Base-by-base conservation (phyloP, 208 protist genomes). In the Leishmania guyanensis region DNA sequence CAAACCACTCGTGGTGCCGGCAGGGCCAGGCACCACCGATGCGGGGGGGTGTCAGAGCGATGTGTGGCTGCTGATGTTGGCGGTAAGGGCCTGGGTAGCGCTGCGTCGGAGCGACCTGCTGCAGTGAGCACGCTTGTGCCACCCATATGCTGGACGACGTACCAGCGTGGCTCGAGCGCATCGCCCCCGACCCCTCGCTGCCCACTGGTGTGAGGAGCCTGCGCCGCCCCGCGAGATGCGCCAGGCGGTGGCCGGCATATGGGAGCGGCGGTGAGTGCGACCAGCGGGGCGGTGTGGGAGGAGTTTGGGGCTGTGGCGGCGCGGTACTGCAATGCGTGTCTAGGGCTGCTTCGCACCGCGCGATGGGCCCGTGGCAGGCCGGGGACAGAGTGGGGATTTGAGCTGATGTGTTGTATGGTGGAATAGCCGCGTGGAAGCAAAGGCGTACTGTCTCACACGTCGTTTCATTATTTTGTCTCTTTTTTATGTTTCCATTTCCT, bases 321-420 rank as follows among this genome's bases (percentile, higher is more conserved):
- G 83, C 96, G 87, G 83, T 39, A 0, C 70, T 64, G 46, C 6
- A 8, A 26, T 20, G 22, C 16, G 8, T 60, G 16, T 60, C 26
- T 16, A 29, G 16, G 14, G 33, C 2, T 51, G 68, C 17, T 53
- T 72, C 26, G 60, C 60, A 66, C 60, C n/a, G 33, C n/a, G 22
- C 60, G 60, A 36, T 66, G 60, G 60, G 26, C 17, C 22, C 43
- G 43, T 33, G 48, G 46, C 36, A 14, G 51, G 22, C 56, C 36
- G 3, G 43, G 0, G 43, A 2, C 43, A 46, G 43, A 46, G 43
- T 46, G 43, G 43, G 43, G 43, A 6, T 9, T 46, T 46, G 43
- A 46, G 43, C 43, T 46, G 43, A 46, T 46, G 43, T 46, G 43
- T 46, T 46, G 43, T 9, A 46, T 46, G 43, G 43, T 3, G 43